Evolutionary conservation across 2,329 filamentous ascomycete species (phyloP).

Genomic region (Colletotrichum phormii): DNA sequence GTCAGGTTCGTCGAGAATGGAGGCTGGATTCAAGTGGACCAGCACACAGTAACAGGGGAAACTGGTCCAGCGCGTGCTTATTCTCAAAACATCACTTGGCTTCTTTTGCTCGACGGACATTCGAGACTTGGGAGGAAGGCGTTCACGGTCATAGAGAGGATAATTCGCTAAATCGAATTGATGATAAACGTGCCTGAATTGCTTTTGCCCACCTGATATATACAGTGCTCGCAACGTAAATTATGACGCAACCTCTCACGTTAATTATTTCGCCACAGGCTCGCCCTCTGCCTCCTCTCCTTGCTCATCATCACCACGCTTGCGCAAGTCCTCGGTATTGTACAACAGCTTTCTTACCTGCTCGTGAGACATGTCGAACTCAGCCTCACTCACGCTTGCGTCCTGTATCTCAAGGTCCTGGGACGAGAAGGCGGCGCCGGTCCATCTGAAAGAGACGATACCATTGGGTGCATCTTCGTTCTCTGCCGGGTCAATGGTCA

Average conservation of each 20-base stretch:
- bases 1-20: constrained; percentile 34
- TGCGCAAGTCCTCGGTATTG: constrained; percentile 60
- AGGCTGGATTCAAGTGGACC: constrained; percentile 25
- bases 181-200: constrained; percentile 19
- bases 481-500: constrained; percentile 53
- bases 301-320: constrained; percentile 47
- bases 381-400: constrained; percentile 35
- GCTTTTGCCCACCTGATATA: background rate
- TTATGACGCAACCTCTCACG: background rate
- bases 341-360: constrained; percentile 59
- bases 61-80: constrained; percentile 31
- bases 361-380: constrained; percentile 48
- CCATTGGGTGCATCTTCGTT: constrained; percentile 35
- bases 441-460: constrained; percentile 40
- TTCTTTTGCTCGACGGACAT: constrained; percentile 36
- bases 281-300: constrained; percentile 40
- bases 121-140: constrained; percentile 37
- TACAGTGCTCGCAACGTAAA: background rate
- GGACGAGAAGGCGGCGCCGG: constrained; percentile 34
- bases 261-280: background rate
- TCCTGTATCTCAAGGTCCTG: constrained; percentile 29
- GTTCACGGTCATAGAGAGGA: constrained; percentile 37
- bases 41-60: constrained; percentile 29
- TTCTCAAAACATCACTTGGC: constrained; percentile 26
- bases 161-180: constrained; percentile 36